Base-by-base conservation (phyloP, 495 filamentous ascomycete genomes). In the Usnea hakonensis region DNA sequence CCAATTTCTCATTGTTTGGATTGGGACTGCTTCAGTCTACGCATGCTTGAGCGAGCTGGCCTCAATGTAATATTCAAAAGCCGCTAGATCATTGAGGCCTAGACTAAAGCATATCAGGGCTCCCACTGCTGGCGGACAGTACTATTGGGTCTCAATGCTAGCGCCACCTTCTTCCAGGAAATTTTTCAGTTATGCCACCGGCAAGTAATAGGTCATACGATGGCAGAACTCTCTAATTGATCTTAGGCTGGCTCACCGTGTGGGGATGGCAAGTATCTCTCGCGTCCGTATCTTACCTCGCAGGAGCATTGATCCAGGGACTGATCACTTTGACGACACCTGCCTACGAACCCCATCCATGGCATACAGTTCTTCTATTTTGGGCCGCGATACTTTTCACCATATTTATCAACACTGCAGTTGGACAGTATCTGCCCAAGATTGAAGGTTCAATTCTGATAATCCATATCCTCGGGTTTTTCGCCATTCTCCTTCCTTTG, bases 381-480 rank as follows among this genome's bases (percentile, higher is more conserved):
- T 81, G 75, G 71, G 80, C 75, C 1, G 62, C 71, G 1, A 66
- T 75, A 0, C 44, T 68, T 0, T 72, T 81, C 41, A 70, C 75
- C 0, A 63, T 81, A 0, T 70, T 66, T 2, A 67, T 80, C 64
- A 83, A 82, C 68, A 70, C 71, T 0, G 50, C 76, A 10, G 69
- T 72, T 1, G 72, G 76, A 38, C 72, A 65, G 8, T 38, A 72
- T 1, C 69, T 83, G 16, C 73, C 78, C 16, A 67, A 68, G 21
- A 73, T 80, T 28, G 79, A 84, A 58, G 72, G 72, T 5, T 60
- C 75, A 0, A 72, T 82, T 5, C 69, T 84, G 2, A 69, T 81
- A 17, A 63, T 83, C 16, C 81, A 84, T 38, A 65, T 84, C 11
- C 60, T 78, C 2, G 81, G 78, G 1, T 82, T 82, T 65, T 78